Conservation (phyloP, 495 filamentous ascomycete species). For the Podospora bellae-mahoneyi region DNA sequence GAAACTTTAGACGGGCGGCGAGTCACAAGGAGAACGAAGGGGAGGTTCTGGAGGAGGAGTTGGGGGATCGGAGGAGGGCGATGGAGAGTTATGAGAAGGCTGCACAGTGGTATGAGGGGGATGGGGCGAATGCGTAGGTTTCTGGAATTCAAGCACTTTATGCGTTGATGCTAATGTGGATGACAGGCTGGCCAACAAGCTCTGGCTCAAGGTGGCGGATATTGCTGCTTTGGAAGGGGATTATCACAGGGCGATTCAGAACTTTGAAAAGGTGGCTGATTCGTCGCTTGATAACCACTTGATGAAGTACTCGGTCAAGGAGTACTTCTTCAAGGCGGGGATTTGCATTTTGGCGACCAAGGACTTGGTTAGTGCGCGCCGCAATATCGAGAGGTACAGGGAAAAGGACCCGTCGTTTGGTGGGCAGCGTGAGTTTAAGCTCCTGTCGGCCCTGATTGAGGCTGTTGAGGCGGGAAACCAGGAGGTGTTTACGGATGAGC, state of each 20-base stretch:
- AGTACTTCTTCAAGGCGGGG: slow-evolving; percentile 88
- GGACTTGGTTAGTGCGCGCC: slow-evolving; percentile 70
- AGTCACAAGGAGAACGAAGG: slow-evolving; percentile 81
- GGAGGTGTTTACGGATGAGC: slow-evolving; percentile 77
- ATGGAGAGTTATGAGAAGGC: slow-evolving; percentile 75
- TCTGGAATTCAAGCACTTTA: not conserved
- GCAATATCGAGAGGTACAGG: slow-evolving; percentile 74
- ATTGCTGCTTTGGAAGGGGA: slow-evolving; percentile 73
- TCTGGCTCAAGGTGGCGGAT: slow-evolving; percentile 84
- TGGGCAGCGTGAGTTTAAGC: slow-evolving; percentile 70
- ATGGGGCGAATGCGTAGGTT: slow-evolving; percentile 79
- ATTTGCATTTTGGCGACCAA: slow-evolving; percentile 75
- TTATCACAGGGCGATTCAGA: slow-evolving; percentile 74
- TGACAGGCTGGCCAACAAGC: slow-evolving; percentile 77
- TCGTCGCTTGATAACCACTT: slow-evolving; percentile 70
- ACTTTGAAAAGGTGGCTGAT: slow-evolving; percentile 76
- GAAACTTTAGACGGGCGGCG: slow-evolving; percentile 84
- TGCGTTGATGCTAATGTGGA: slow-evolving; percentile 19
- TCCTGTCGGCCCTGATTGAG: slow-evolving; percentile 69
- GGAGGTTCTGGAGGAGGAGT: slow-evolving; percentile 75
- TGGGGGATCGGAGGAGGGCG: slow-evolving; percentile 71
- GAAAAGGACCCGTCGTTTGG: slow-evolving; percentile 77
- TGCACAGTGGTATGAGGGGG: slow-evolving; percentile 80
- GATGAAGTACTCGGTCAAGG: slow-evolving; percentile 89
- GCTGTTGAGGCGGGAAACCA: slow-evolving; percentile 69